Base-by-base conservation (phyloP, 2,329 filamentous ascomycete genomes). In the Dryadomyces quercivorus region DNA sequence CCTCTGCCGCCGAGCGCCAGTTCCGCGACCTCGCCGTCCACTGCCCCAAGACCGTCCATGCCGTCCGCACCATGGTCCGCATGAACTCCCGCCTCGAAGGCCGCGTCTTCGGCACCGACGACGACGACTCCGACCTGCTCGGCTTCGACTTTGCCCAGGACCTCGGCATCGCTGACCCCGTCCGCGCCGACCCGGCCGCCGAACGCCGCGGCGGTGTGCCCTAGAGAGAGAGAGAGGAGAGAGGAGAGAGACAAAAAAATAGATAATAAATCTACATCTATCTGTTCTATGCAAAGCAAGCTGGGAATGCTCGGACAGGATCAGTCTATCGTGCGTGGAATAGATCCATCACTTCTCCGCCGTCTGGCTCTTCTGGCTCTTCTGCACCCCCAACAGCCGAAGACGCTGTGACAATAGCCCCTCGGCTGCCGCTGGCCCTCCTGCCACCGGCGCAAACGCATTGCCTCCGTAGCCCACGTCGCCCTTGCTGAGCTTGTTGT, bases 391-490 rank as follows among this genome's bases (percentile, higher is more conserved):
- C 6, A 88, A 69, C 6, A 80, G 78, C 59, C 81, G 77, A 47
- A 92, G 69, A 55, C 82, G 77, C 64, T 81, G 81, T 12, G 87
- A 87, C 16, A 93, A 70, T 16, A 93, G 67, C 2, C 86, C 80
- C 61, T 88, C 84, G 5, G 78, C 74, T 1, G 69, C 69, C n/a
- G 67, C 71, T 2, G 57, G 52, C 13, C 59, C 55, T 40, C 70
- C 70, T 36, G 65, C 66, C 47, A 52, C 65, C 65, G 9, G 60
- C 26, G 55, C 50, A 54, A 58, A 82, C 0, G 72, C 68, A 54
- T 80, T 78, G 1, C 79, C 75, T 42, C 83, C 78, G 62, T 86
- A 83, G 40, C 82, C 76, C 20, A 73, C 66, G 57, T 88, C 82
- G 6, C 81, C 82, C 63, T 77, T 85, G 61, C 65, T 81, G 20